Conservation (phyloP, 129 eudicot species). For the Flaveria brownii region DNA sequence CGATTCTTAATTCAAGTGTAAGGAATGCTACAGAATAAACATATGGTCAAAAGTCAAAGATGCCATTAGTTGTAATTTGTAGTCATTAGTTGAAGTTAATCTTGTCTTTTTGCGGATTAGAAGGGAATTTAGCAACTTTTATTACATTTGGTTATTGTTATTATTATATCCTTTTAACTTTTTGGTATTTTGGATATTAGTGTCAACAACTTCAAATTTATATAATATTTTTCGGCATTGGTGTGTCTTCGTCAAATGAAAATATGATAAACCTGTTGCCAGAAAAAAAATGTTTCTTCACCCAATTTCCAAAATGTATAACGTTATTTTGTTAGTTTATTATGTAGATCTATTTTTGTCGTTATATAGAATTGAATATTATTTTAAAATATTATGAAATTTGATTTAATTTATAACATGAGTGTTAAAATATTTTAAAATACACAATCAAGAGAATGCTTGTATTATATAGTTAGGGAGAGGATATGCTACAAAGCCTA, state of each 20-base stretch:
- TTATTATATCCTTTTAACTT: not conserved
- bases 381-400: not conserved
- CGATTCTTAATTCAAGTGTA: too few species aligned
- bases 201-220: not conserved
- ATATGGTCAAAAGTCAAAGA: conserved; percentile 31
- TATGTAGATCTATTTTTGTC: not conserved
- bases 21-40: conserved; percentile 9
- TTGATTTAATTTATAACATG: not conserved
- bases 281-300: not conserved
- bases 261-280: not conserved
- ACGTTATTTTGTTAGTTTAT: not conserved
- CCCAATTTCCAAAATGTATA: not conserved
- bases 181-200: not conserved
- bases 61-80: conserved; percentile 20
- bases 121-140: not conserved
- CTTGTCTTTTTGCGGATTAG: conserved; percentile 24
- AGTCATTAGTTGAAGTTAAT: conserved; percentile 15
- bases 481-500: too few species aligned
- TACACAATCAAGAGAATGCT: too few species aligned
- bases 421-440: not conserved
- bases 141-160: not conserved
- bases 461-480: too few species aligned
- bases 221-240: not conserved
- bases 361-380: not conserved
- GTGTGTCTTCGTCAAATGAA: not conserved